Conservation (phyloP, 2,329 filamentous ascomycete genomes). For the Coleophoma cylindrospora region DNA sequence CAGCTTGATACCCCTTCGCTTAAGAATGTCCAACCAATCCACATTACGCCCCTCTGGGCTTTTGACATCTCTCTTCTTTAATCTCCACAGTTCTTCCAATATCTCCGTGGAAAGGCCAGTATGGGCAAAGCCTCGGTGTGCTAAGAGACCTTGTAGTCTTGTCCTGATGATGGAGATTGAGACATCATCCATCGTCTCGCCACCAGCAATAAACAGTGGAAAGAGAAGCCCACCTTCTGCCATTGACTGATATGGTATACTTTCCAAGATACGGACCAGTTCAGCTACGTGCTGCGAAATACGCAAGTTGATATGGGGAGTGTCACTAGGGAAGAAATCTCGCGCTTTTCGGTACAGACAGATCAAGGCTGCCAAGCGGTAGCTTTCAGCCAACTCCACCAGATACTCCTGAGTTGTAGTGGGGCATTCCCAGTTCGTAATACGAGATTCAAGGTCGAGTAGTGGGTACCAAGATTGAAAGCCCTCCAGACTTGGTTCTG, state of each 20-base stretch:
- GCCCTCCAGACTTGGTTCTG: neutral
- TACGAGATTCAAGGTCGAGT: neutral
- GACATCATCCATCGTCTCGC: constrained; percentile 4
- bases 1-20: constrained; percentile 1
- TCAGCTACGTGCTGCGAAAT: constrained; percentile 1
- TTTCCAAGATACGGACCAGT: neutral
- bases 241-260: constrained; percentile 1
- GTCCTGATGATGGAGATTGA: constrained; percentile 3
- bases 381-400: constrained; percentile 4
- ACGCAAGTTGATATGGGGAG: neutral
- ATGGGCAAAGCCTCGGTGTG: constrained; percentile 4
- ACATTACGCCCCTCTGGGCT: neutral
- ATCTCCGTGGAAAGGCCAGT: constrained; percentile 2
- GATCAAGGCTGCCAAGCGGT: constrained; percentile 6
- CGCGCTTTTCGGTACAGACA: constrained; percentile 6
- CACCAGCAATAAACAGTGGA: constrained; percentile 9
- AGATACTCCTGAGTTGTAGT: constrained; percentile 1
- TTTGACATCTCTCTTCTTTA: neutral
- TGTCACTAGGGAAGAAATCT: constrained; percentile 1
- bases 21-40: constrained; percentile 3
- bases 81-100: constrained; percentile 8
- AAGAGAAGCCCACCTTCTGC: constrained; percentile 6
- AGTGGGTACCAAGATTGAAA: neutral
- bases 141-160: constrained; percentile 1
- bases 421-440: constrained; percentile 5